These are phyloP conservation scores for Pichia californica DNA, from an alignment of 805 yeast genomes.

Conservation along the genomic window DNA sequence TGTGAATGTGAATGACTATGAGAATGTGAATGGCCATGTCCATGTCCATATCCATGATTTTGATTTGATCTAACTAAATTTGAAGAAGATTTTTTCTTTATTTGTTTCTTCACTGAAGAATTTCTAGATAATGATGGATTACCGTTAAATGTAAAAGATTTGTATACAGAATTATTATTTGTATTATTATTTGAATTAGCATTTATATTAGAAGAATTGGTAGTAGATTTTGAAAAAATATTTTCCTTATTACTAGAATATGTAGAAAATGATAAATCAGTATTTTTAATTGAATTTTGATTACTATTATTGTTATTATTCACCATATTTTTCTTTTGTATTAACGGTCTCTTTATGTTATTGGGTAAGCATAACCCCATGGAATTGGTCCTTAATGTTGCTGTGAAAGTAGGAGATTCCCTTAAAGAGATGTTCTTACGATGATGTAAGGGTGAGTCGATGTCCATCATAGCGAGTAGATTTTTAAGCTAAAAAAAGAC, in stretches of 20 bases:
- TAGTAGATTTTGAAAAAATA: neutral
- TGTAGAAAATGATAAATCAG: slow-evolving; percentile 3
- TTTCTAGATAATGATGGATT: slow-evolving; percentile 5
- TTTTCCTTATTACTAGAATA: slow-evolving; percentile 7
- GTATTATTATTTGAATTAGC: neutral
- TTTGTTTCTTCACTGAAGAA: slow-evolving; percentile 6
- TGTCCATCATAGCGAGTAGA: neutral
- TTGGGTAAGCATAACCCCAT: neutral
- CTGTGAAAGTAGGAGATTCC: slow-evolving; percentile 3
- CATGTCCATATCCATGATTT: slow-evolving; percentile 5
- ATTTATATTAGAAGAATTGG: neutral
- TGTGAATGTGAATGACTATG: slow-evolving; percentile 1
- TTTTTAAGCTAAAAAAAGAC: too few relatives aligned
- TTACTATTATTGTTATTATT: too few relatives aligned
- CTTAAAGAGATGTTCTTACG: neutral
- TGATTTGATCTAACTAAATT: slow-evolving; percentile 1
- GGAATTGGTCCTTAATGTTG: neutral
- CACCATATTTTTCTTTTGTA: neutral
- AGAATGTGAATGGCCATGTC: neutral
- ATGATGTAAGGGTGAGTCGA: neutral
- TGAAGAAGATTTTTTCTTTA: slow-evolving; percentile 7
- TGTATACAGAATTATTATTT: slow-evolving; percentile 4
- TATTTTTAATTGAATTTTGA: neutral
- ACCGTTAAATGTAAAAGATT: slow-evolving; percentile 6
- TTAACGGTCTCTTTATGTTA: neutral